A percentile compares a stretch with the other conserved stretches of the same genome.
Evolutionary conservation across 345 rosid genomes (phyloP).

Genomic region (Erysimum cheiranthoides): DNA sequence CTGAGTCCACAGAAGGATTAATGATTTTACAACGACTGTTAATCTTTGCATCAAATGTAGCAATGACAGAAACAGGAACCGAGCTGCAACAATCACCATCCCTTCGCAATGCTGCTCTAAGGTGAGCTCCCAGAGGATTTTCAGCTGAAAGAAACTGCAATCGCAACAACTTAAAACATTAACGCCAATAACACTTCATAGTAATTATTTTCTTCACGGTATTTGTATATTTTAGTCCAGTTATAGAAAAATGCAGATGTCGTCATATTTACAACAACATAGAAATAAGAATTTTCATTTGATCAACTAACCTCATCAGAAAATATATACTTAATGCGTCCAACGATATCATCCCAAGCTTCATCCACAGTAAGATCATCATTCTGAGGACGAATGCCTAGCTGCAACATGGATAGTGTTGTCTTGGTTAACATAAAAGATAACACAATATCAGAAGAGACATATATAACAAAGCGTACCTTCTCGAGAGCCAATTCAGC

Average conservation of each 20-base stretch:
- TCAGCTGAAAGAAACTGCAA: constrained; percentile 70
- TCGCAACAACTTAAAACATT: constrained; percentile 30
- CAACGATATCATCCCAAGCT: constrained; percentile 63
- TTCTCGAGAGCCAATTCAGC: constrained; percentile 82
- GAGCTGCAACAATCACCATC: constrained; percentile 64
- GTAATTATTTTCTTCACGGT: neutral
- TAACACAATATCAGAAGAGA: constrained; percentile 1
- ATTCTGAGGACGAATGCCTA: constrained; percentile 57
- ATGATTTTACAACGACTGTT: constrained; percentile 68
- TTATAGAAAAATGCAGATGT: neutral
- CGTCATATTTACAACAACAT: neutral
- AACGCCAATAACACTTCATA: constrained; percentile 12
- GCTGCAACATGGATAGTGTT: constrained; percentile 55
- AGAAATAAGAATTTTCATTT: neutral
- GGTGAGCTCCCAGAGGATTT: constrained; percentile 82
- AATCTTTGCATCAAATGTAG: constrained; percentile 70
- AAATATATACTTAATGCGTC: constrained; percentile 60
- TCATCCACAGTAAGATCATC: constrained; percentile 63
- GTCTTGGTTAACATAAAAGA: constrained; percentile 24
- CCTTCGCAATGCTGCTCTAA: constrained; percentile 75
- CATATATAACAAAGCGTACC: constrained; percentile 48
- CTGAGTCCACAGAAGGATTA: constrained; percentile 64
- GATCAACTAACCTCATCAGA: constrained; percentile 74
- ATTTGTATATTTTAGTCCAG: neutral
- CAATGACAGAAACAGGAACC: constrained; percentile 77